phyloP scores from a whole-genome alignment of 2,329 filamentous ascomycete genomes.

The Camptophora hylomeconis region DNA sequence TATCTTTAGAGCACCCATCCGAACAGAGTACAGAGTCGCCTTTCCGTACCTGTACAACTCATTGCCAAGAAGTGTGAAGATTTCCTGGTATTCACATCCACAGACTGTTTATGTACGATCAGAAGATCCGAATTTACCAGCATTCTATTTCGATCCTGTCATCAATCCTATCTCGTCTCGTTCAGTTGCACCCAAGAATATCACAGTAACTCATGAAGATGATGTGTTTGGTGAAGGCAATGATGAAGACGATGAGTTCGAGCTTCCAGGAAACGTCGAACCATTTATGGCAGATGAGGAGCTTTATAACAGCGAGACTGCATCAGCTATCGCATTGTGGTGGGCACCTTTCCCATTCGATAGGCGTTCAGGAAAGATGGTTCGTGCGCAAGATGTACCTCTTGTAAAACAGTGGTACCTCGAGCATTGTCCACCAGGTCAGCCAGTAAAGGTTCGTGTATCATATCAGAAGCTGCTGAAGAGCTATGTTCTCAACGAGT shows the following conservation, averaged over 20 bases:
- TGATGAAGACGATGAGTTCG: slow-evolving; percentile 74
- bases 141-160: slow-evolving; percentile 94
- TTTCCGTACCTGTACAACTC: slow-evolving; percentile 96
- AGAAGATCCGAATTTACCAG: slow-evolving; percentile 78
- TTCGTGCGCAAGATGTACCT: slow-evolving; percentile 90
- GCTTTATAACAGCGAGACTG: slow-evolving; percentile 76
- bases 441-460: slow-evolving; percentile 92
- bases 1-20: slow-evolving; percentile 89
- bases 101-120: slow-evolving; percentile 83
- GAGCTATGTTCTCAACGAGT: slow-evolving; percentile 87
- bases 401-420: slow-evolving; percentile 98
- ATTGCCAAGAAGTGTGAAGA: slow-evolving; percentile 79
- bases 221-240: slow-evolving; percentile 76
- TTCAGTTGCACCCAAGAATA: slow-evolving; percentile 84
- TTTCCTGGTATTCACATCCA: slow-evolving; percentile 87
- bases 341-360: slow-evolving; percentile 98
- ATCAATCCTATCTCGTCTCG: slow-evolving; percentile 97
- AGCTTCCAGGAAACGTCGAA: slow-evolving; percentile 64
- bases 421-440: slow-evolving; percentile 80
- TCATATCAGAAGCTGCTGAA: slow-evolving; percentile 98
- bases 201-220: slow-evolving; percentile 85
- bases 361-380: slow-evolving; percentile 86
- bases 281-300: slow-evolving; percentile 86
- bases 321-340: slow-evolving; percentile 86
- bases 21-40: slow-evolving; percentile 89